Evolutionary conservation across 352 stramenopile genomes (phyloP), one percentile per base, ranked within the genome.

Genomic region (Globisporangium abappressorium): DNA sequence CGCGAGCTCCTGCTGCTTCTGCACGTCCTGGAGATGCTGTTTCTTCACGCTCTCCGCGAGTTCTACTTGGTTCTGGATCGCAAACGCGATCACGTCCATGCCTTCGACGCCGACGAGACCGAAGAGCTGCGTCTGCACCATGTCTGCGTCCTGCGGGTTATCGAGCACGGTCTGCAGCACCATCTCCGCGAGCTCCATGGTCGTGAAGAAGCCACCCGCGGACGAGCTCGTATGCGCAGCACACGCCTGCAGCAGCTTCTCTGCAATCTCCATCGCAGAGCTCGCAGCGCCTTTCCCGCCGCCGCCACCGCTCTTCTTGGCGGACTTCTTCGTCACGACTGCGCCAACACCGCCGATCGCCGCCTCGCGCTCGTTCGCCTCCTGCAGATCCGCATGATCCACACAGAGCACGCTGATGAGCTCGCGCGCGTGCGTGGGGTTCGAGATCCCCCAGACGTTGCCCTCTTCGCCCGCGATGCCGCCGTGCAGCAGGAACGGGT

Each of bases 81-180:
- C 79, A 57, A 94, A 92, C 12, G 86, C 78, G 63, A 95, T 95
- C 14, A 95, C 67, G 38, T 93, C 85, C 82, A 95, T 91, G 69
- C 87, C 85, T 57, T 95, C 85, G 20, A 92, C 85, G n/a, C 87
- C 87, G 1, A 95, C 81, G 51, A 95, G 85, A 2, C 85, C 81
- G 62, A 95, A 95, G 56, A 95, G 77, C 60, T 92, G 85, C 70
- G 79, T 74, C 61, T 93, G 85, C 22, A 91, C 75, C 8, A 74
- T 74, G 58, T 95, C 85, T 1, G 79, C 73, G 65, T 92, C 79
- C 34, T 71, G 70, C 38, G 58, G 67, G 68, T 78, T 78, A 24
- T 86, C 79, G 46, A 85, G 78, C 20, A 88, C 71, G 0, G 75
- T 91, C 69, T 95, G 84, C 22, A 91, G 66, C 34, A 93, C 76